Evolutionary conservation across 768 basidiomycete species (phyloP).

Genomic region (Asterophora parasitica): DNA sequence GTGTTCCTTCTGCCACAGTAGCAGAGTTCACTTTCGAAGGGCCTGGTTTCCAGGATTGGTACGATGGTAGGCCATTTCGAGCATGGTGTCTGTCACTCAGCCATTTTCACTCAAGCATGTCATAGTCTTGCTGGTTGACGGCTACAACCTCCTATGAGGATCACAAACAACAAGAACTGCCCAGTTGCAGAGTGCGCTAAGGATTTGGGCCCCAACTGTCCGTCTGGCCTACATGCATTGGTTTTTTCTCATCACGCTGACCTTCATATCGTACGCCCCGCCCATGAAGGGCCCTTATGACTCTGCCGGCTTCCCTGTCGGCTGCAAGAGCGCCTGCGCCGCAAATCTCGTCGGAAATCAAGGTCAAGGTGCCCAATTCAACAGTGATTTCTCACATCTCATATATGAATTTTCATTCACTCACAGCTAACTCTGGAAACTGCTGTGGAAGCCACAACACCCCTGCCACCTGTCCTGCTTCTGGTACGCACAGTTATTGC

Average conservation of each 20-base stretch:
- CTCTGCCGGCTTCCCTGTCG: conserved; percentile 40
- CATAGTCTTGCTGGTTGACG: conserved; percentile 54
- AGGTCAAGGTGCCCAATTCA: too few relatives aligned
- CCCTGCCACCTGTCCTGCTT: conserved; percentile 30
- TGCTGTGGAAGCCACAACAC: conserved; percentile 33
- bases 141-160: conserved; percentile 54
- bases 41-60: conserved; percentile 44
- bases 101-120: too few relatives aligned
- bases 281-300: conserved; percentile 44
- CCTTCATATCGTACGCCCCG: conserved; percentile 26
- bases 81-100: conserved; percentile 43
- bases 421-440: conserved; percentile 25
- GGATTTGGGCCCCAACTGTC: conserved; percentile 54
- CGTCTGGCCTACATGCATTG: too few relatives aligned
- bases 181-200: conserved; percentile 44
- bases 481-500: conserved; percentile 21
- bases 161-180: conserved; percentile 47
- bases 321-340: conserved; percentile 49
- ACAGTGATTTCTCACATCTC: too few relatives aligned
- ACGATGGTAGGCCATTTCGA: conserved; percentile 42
- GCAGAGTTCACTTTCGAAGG: conserved; percentile 63
- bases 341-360: conserved; percentile 29
- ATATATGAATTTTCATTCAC: neutral
- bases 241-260: too few relatives aligned
- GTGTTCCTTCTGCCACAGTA: conserved; percentile 63